phyloP scores from a whole-genome alignment of 805 yeast species.

The Cyberlindnera nakhonratchasimensis region DNA sequence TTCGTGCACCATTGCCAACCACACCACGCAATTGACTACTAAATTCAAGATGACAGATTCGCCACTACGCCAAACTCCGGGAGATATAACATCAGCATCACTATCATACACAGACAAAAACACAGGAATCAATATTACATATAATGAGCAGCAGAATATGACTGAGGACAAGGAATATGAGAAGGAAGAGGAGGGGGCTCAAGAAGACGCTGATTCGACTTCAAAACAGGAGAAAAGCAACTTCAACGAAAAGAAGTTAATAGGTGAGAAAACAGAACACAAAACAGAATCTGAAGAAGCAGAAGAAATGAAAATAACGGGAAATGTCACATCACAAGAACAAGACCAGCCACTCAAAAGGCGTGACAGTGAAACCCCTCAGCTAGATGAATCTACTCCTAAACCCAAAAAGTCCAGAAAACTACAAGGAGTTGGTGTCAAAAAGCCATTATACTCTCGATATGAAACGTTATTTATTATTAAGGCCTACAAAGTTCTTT shows the following conservation, averaged over 20 bases:
- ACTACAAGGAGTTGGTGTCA: conserved; percentile 27
- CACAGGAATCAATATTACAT: no score
- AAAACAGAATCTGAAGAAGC: background rate
- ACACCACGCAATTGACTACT: no score
- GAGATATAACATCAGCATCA: no score
- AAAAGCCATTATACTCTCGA: conserved; percentile 27
- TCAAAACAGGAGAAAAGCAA: no score
- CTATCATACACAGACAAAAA: no score
- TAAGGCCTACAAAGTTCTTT: conserved; percentile 22
- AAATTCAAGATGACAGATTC: background rate
- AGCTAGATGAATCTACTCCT: conserved; percentile 6
- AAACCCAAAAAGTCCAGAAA: conserved; percentile 24
- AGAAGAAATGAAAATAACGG: no score
- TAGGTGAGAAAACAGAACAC: background rate
- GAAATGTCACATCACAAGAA: background rate
- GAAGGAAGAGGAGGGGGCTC: no score
- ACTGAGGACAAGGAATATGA: no score
- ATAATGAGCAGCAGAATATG: no score
- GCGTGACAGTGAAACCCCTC: conserved; percentile 6
- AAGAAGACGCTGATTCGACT: no score
- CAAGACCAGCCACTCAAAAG: conserved; percentile 2
- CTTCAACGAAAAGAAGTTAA: background rate
- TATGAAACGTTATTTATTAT: conserved; percentile 27
- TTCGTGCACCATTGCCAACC: no score
- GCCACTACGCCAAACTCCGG: no score